Evolutionary conservation across 768 basidiomycete species (phyloP).

Genomic region (Kwoniella newhampshirensis): DNA sequence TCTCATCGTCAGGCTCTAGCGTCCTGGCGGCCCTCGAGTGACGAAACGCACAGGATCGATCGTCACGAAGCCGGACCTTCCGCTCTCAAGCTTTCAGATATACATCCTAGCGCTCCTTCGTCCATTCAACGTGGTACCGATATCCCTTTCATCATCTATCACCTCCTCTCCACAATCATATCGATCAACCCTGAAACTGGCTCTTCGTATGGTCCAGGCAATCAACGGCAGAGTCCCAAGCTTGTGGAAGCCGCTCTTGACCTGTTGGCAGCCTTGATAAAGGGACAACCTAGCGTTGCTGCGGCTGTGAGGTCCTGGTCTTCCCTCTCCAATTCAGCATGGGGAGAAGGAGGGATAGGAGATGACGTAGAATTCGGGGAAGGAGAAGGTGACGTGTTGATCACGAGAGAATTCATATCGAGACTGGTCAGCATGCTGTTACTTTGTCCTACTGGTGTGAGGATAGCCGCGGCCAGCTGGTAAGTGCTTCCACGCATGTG

Average conservation of each 20-base stretch:
- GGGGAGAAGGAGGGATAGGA: neutral
- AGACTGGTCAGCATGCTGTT: constrained; percentile 27
- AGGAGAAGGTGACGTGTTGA: constrained; percentile 5
- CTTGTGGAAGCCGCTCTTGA: constrained; percentile 48
- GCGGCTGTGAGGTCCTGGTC: constrained; percentile 22
- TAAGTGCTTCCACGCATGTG: constrained; percentile 23
- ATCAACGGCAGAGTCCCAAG: constrained; percentile 31
- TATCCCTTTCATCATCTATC: constrained; percentile 26
- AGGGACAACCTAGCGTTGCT: constrained; percentile 35
- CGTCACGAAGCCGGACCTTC: neutral
- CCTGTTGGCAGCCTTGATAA: constrained; percentile 41
- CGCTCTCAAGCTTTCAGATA: neutral
- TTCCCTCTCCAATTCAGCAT: neutral
- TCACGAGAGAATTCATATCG: constrained; percentile 11
- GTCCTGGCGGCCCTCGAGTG: constrained; percentile 11
- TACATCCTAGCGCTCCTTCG: neutral
- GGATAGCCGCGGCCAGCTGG: constrained; percentile 47
- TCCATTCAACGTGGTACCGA: neutral
- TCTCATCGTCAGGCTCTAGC: constrained; percentile 42
- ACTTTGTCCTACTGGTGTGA: constrained; percentile 24
- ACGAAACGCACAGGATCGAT: too few species aligned
- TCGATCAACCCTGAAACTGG: neutral
- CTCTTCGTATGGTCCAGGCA: neutral
- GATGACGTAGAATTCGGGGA: constrained; percentile 3
- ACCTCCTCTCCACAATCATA: constrained; percentile 26